Evolutionary conservation across 2,329 filamentous ascomycete genomes (phyloP).

Genomic region (Cladosporium sp.): DNA sequence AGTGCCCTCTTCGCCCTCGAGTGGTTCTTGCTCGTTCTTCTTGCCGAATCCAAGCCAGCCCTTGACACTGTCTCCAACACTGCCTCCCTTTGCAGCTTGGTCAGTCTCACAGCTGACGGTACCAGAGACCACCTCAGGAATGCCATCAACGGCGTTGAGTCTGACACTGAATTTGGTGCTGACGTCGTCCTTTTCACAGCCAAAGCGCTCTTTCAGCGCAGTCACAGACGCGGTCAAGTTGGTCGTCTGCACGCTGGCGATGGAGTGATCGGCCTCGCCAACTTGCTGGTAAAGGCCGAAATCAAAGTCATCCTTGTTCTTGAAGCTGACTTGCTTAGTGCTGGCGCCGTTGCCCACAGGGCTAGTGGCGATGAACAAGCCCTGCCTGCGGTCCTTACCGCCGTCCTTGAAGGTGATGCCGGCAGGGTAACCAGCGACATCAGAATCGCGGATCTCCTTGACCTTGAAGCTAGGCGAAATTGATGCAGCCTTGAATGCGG

Average conservation of each 20-base stretch:
- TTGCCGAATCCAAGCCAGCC: conserved; percentile 92
- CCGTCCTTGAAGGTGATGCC: conserved; percentile 68
- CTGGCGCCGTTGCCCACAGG: conserved; percentile 57
- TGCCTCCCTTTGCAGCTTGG: conserved; percentile 64
- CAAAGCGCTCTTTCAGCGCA: conserved; percentile 71
- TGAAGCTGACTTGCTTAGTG: conserved; percentile 80
- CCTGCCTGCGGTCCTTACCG: conserved; percentile 68
- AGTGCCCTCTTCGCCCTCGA: conserved; percentile 56
- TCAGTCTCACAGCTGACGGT: conserved; percentile 82
- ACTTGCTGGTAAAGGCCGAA: conserved; percentile 76
- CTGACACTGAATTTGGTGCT: conserved; percentile 74
- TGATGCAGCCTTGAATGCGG: conserved; percentile 87
- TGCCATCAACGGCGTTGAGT: conserved; percentile 67
- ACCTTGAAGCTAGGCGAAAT: conserved; percentile 95
- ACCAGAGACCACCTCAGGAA: conserved; percentile 74
- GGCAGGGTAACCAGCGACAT: conserved; percentile 69
- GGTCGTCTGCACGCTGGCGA: conserved; percentile 66
- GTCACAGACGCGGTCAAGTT: conserved; percentile 84
- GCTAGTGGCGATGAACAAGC: conserved; percentile 76
- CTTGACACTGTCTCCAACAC: conserved; percentile 90
- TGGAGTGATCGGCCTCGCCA: conserved; percentile 53
- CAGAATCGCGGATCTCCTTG: conserved; percentile 87
- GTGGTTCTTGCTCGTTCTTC: conserved; percentile 73
- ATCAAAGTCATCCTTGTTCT: conserved; percentile 75
- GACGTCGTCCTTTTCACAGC: conserved; percentile 72